These are phyloP conservation scores for Auricularia heimuer DNA, from an alignment of 768 basidiomycete species.

Conservation along the genomic window DNA sequence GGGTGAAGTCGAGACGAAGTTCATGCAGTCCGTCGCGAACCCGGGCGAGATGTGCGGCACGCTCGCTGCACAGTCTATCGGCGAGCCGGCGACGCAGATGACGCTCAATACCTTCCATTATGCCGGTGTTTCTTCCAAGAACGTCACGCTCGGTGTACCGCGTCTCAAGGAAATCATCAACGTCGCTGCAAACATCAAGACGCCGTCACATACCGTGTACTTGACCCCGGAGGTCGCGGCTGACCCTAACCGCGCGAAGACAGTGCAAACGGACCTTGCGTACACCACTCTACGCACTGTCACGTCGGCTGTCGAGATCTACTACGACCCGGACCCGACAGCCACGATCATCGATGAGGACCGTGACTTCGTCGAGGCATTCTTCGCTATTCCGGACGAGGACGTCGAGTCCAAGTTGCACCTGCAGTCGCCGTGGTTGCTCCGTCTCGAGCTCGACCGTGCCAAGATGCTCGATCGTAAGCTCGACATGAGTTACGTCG, in stretches of 20 bases:
- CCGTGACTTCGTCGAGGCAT: conserved; percentile 89
- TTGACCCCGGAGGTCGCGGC: conserved; percentile 60
- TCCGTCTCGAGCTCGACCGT: conserved; percentile 93
- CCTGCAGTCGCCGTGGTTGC: conserved; percentile 91
- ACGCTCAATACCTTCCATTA: conserved; percentile 99
- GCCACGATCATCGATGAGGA: conserved; percentile 96
- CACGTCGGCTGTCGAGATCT: conserved; percentile 92
- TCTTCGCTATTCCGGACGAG: conserved; percentile 99
- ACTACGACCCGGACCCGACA: conserved; percentile 90
- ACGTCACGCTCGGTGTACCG: conserved; percentile 98
- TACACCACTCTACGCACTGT: conserved; percentile 91
- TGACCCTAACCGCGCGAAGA: conserved; percentile 61
- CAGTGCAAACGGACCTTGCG: conserved; percentile 85
- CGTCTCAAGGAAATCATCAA: conserved; percentile 99
- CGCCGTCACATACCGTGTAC: conserved; percentile 91
- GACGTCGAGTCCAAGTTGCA: conserved; percentile 86
- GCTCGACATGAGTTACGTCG: conserved; percentile 89
- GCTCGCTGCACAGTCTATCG: conserved; percentile 95
- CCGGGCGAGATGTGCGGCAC: conserved; percentile 99
- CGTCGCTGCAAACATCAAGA: conserved; percentile 97
- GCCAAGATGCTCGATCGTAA: conserved; percentile 97
- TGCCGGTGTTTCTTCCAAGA: conserved; percentile 99
- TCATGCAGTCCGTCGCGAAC: conserved; percentile 85
- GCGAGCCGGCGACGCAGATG: conserved; percentile 99
- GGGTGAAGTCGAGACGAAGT: conserved; percentile 91